Percentiles rank a stretch among this genome's conserved stretches.
Evolutionary conservation across 345 rosid genomes (phyloP).

Genomic region (Bruguiera parviflora): DNA sequence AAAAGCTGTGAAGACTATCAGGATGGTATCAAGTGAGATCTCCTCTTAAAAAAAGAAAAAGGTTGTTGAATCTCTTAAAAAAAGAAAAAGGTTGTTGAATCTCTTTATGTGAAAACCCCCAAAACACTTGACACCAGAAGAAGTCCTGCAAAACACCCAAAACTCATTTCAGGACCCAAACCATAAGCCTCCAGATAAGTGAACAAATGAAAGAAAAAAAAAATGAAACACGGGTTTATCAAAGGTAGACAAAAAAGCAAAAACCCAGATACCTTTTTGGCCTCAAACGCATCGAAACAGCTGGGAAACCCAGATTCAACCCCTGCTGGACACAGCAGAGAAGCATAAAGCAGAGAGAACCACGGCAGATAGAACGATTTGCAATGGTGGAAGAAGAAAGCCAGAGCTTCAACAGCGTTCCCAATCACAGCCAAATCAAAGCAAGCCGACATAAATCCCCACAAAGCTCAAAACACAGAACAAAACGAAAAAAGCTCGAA

Average conservation of each 20-base stretch:
- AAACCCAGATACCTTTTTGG: slow-evolving; percentile 47
- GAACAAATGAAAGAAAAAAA: neutral
- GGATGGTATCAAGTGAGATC: slow-evolving; percentile 43
- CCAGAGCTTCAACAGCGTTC: slow-evolving; percentile 64
- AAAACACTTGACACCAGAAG: slow-evolving; percentile 69
- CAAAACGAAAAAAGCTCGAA: neutral
- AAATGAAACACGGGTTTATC: neutral
- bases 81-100: slow-evolving; percentile 59
- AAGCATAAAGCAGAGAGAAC: slow-evolving; percentile 24
- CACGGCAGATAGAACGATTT: slow-evolving; percentile 10
- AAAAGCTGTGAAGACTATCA: slow-evolving; percentile 16
- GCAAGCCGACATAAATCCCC: slow-evolving; percentile 89
- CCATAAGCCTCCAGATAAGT: neutral
- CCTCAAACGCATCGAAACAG: slow-evolving; percentile 80
- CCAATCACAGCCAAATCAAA: slow-evolving; percentile 68
- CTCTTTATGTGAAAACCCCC: slow-evolving; percentile 74
- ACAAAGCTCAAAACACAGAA: slow-evolving; percentile 10
- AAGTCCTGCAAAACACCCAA: slow-evolving; percentile 54
- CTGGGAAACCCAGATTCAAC: slow-evolving; percentile 38
- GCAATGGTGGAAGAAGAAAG: slow-evolving; percentile 14
- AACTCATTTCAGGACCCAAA: slow-evolving; percentile 28
- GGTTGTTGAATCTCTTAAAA: slow-evolving; percentile 54
- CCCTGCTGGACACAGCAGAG: slow-evolving; percentile 54
- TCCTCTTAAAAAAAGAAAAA: slow-evolving; percentile 76
- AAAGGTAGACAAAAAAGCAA: neutral